Evolutionary conservation across 768 basidiomycete species (phyloP), one percentile per base, ranked within the genome.

Genomic region (Boletus sensibilis): DNA sequence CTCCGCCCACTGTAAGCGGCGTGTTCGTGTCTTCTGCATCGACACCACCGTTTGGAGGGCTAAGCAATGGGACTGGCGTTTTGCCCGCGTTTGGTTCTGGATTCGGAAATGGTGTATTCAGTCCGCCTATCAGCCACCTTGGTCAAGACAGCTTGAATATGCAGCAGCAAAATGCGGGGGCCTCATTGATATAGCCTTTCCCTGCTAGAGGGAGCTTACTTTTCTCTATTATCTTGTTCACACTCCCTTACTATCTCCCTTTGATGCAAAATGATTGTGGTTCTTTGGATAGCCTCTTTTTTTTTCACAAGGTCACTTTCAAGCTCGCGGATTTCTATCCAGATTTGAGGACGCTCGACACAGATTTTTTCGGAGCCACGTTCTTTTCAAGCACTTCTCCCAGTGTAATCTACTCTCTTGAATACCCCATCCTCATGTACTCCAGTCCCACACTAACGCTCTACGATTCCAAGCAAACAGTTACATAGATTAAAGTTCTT

Each of bases 121-220:
- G 61, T 21, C 49, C 65, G 12, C 61, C 55, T 53, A 68, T 72
- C 43, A 50, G 59, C 7, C 58, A 62, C 39, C 34, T 47, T 34
- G 53, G 56, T 39, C 70, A 62, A 52, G 64, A 58, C 16, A 20
- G 42, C 10, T 52, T 56, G 43, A 64, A 57, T 35, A 68, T 70
- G 46, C 66, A 76, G 58, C 81, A 77, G 52, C 76, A 76, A 61
- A 78, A 78, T 50, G 73, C 72, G 21, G 73, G 74, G 11, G 70
- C 76, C 10, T 82, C 82, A 23, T 69, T 85, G 53, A 84, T 85
- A 58, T 85, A 72, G 69, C 59, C 34, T 40, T 41, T 42, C 46
- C 44, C 39, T 59, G 54, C 61, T 64, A 62, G 53, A 47, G 56
- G 55, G 16, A 40, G 27, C 35, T 21, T 43, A 8, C 29, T 13